Evolutionary conservation across 2,329 filamentous ascomycete species (phyloP).

Genomic region (Hansfordia pulvinata): DNA sequence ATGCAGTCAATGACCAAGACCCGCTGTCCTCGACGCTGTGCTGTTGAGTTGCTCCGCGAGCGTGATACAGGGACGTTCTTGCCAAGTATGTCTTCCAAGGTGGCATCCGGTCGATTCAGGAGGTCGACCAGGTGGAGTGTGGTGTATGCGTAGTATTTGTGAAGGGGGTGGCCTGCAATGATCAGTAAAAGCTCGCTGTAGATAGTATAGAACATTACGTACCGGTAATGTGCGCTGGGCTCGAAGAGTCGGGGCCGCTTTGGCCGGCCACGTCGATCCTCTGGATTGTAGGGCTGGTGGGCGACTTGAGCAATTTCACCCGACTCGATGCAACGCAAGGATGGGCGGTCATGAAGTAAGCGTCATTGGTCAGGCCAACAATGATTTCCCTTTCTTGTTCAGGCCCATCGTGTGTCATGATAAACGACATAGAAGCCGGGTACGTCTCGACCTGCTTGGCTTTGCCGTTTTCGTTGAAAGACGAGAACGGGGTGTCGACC

Average conservation of each 20-base stretch:
- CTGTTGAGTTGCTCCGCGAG: slow-evolving; percentile 8
- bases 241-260: slow-evolving; percentile 30
- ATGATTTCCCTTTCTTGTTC: slow-evolving; percentile 24
- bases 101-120: slow-evolving; percentile 28
- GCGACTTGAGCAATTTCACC: slow-evolving; percentile 43
- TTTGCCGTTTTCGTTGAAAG: slow-evolving; percentile 20
- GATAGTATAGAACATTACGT: slow-evolving; percentile 7
- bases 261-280: slow-evolving; percentile 37
- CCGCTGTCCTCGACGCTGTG: no score
- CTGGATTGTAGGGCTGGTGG: slow-evolving; percentile 44
- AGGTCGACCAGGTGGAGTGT: slow-evolving; percentile 45
- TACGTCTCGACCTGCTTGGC: slow-evolving; percentile 20
- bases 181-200: slow-evolving; percentile 5
- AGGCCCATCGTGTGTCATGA: slow-evolving; percentile 23
- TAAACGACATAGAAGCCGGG: slow-evolving; percentile 25
- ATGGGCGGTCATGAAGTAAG: slow-evolving; percentile 53
- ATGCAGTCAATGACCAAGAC: slow-evolving; percentile 53
- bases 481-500: slow-evolving; percentile 23
- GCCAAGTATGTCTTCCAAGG: slow-evolving; percentile 32
- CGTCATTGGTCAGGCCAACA: slow-evolving; percentile 38
- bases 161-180: slow-evolving; percentile 41
- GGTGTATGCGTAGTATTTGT: slow-evolving; percentile 48
- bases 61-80: slow-evolving; percentile 17
- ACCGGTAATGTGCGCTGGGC: slow-evolving; percentile 34
- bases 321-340: slow-evolving; percentile 46